A percentile compares a stretch with the other conserved stretches of the same genome.
Evolutionary conservation across 2,329 filamentous ascomycete genomes (phyloP).

Genomic region (Didymella exigua): DNA sequence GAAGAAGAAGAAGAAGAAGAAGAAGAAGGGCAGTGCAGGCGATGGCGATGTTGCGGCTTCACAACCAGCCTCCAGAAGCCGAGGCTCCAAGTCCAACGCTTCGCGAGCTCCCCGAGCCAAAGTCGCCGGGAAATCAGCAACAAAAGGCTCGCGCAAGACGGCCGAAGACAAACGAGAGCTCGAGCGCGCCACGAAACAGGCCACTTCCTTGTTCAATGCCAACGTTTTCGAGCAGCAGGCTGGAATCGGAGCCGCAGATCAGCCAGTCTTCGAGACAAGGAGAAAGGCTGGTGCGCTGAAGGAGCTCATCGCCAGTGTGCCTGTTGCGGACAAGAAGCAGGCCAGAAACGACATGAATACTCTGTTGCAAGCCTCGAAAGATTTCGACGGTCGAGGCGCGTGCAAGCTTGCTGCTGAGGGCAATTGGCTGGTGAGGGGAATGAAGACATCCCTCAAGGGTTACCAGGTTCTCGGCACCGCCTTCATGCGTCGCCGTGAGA

Average conservation of each 20-base stretch:
- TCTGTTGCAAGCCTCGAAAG: constrained; percentile 48
- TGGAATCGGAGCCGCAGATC: constrained; percentile 23
- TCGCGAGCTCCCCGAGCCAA: constrained; percentile 6
- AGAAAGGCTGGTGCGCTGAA: constrained; percentile 46
- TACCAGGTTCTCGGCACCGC: constrained; percentile 60
- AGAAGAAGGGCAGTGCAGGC: constrained; percentile 10
- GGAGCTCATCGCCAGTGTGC: constrained; percentile 49
- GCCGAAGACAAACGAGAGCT: constrained; percentile 27
- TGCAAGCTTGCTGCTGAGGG: constrained; percentile 39
- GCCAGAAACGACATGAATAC: constrained; percentile 45
- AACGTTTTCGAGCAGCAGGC: constrained; percentile 45
- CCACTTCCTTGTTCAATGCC: constrained; percentile 33
- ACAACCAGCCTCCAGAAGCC: constrained; percentile 6
- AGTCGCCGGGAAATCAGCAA: constrained; percentile 4
- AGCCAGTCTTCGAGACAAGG: constrained; percentile 31
- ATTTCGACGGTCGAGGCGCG: constrained; percentile 49
- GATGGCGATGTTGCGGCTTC: constrained; percentile 12
- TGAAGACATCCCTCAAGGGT: constrained; percentile 53
- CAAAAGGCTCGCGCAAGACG: constrained; percentile 15
- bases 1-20: too few relatives aligned
- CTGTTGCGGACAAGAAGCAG: constrained; percentile 42
- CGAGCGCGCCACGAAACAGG: constrained; percentile 26
- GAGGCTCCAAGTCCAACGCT: constrained; percentile 4
- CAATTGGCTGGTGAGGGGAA: constrained; percentile 55
- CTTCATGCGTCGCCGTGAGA: constrained; percentile 63